A percentile compares a stretch with the other conserved stretches of the same genome.
phyloP scores from a whole-genome alignment of 2,329 filamentous ascomycete genomes.

The Beauveria scarabaeidicola region DNA sequence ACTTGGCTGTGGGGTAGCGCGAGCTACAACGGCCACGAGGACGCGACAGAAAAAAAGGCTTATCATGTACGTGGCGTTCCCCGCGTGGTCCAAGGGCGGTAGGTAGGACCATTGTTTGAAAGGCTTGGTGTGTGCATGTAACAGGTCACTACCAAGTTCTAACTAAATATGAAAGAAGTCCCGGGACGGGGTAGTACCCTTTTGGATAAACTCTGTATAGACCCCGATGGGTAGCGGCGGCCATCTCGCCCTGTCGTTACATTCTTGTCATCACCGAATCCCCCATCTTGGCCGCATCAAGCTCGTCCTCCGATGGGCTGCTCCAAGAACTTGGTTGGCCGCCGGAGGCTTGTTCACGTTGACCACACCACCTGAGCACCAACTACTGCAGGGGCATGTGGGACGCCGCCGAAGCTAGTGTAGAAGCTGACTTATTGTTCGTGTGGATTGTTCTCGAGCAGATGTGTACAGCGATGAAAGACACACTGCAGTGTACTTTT shows the following conservation, averaged over 20 bases:
- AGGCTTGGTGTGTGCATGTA: not conserved
- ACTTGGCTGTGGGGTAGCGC: not conserved
- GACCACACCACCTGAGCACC: not conserved
- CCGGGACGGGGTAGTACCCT: not conserved
- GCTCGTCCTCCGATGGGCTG: not conserved
- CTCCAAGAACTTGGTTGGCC: not conserved
- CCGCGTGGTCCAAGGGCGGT: not conserved
- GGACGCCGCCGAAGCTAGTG: not conserved
- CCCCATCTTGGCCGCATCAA: not conserved
- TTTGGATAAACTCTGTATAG: not conserved
- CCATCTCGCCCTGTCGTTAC: not conserved
- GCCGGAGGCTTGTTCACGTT: not conserved
- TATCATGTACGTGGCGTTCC: not conserved
- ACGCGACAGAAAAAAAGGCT: not conserved
- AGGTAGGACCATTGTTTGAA: not conserved
- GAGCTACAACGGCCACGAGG: not conserved
- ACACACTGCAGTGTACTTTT: too few species aligned
- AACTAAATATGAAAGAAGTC: not conserved
- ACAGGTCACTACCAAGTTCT: not conserved
- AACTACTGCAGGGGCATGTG: conserved; percentile 1
- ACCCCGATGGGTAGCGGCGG: not conserved
- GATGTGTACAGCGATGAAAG: too few species aligned
- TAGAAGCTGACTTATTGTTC: not conserved
- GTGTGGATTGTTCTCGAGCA: too few species aligned
- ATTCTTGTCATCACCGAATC: not conserved